Evolutionary conservation across 2,329 filamentous ascomycete genomes (phyloP).

Genomic region (Aspergillus transmontanensis): DNA sequence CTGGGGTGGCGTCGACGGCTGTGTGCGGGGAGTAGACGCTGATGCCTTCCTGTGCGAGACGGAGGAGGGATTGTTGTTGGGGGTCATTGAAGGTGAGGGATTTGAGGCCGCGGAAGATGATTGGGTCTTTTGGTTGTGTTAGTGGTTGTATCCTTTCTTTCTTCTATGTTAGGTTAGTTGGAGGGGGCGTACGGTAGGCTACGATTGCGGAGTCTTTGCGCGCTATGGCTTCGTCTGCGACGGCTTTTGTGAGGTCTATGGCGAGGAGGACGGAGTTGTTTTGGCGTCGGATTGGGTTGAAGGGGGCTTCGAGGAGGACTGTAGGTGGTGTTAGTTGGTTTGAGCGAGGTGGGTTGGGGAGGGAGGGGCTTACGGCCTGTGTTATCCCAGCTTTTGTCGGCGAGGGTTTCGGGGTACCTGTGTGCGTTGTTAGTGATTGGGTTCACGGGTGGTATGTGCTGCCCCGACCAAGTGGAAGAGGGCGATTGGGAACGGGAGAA

Average conservation of each 20-base stretch:
- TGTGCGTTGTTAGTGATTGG: conserved; percentile 13
- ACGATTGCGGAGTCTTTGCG: conserved; percentile 77
- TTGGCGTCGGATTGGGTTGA: conserved; percentile 57
- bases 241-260: conserved; percentile 85
- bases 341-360: background rate
- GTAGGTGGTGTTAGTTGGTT: conserved; percentile 13
- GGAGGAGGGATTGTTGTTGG: conserved; percentile 82
- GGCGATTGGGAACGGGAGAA: conserved; percentile 1
- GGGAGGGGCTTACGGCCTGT: conserved; percentile 65
- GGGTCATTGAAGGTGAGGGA: conserved; percentile 80
- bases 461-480: conserved; percentile 9
- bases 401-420: conserved; percentile 86
- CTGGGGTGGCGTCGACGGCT: conserved; percentile 81
- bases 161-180: background rate
- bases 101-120: conserved; percentile 94
- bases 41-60: conserved; percentile 81
- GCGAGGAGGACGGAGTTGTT: conserved; percentile 75
- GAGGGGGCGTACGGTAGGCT: conserved; percentile 73
- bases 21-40: conserved; percentile 97
- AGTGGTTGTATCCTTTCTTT: background rate
- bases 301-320: conserved; percentile 72
- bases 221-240: conserved; percentile 85
- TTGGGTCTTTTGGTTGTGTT: conserved; percentile 68
- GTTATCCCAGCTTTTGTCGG: conserved; percentile 92
- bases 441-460: background rate